phyloP scores from a whole-genome alignment of 2,329 filamentous ascomycete genomes.

The Metarhizium rileyi region DNA sequence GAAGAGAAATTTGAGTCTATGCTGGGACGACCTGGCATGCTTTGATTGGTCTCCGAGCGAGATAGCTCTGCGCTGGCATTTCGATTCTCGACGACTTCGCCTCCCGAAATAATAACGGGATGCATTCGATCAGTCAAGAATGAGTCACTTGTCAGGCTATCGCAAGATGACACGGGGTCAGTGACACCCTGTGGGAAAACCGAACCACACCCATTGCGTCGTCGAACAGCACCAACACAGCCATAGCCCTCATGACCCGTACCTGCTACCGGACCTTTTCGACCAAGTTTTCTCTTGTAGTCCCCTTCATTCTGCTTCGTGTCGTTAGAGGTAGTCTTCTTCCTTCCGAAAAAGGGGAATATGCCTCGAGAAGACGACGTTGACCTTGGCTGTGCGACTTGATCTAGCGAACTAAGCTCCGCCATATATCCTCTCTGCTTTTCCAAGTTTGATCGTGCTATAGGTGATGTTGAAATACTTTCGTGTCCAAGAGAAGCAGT shows the following conservation, averaged over 20 bases:
- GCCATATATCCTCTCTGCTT: slow-evolving; percentile 11
- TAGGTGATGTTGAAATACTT: slow-evolving; percentile 2
- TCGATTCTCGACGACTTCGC: slow-evolving; percentile 50
- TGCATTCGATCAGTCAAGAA: slow-evolving; percentile 54
- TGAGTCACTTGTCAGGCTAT: slow-evolving; percentile 42
- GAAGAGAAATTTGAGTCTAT: slow-evolving; percentile 32
- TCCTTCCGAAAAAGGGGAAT: slow-evolving; percentile 70
- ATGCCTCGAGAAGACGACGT: slow-evolving; percentile 49
- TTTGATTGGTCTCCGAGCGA: slow-evolving; percentile 37
- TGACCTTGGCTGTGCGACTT: slow-evolving; percentile 43
- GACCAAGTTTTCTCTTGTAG: slow-evolving; percentile 28
- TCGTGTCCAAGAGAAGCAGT: slow-evolving; percentile 15
- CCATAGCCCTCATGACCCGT: slow-evolving; percentile 88
- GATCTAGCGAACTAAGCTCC: slow-evolving; percentile 17
- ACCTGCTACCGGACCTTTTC: slow-evolving; percentile 77
- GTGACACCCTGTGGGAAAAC: slow-evolving; percentile 35
- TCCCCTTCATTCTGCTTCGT: slow-evolving; percentile 41
- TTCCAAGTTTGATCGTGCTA: slow-evolving; percentile 9
- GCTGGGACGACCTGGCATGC: slow-evolving; percentile 31
- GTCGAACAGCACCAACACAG: slow-evolving; percentile 48
- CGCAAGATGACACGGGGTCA: slow-evolving; percentile 38
- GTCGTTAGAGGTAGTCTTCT: slow-evolving; percentile 51
- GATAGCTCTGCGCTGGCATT: slow-evolving; percentile 30
- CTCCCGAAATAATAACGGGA: slow-evolving; percentile 57
- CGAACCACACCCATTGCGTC: slow-evolving; percentile 52